Conservation (phyloP, 1,284 basidiomycete species). For the Vanrija sp. region DNA sequence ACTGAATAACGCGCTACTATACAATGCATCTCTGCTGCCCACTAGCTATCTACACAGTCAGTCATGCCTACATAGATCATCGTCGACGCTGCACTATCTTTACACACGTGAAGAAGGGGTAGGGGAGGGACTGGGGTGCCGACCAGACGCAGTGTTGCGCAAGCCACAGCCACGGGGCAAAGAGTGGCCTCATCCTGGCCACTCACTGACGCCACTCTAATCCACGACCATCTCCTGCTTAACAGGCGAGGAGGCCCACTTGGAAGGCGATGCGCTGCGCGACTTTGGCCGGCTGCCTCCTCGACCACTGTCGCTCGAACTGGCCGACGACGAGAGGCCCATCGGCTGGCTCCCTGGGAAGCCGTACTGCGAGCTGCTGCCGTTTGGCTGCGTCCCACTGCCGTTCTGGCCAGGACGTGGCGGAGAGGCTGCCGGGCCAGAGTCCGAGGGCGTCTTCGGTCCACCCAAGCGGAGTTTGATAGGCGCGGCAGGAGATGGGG, state of each 20-base stretch:
- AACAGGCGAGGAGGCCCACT: background rate
- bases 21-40: too few species aligned
- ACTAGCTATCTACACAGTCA: too few species aligned
- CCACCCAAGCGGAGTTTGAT: constrained; percentile 13
- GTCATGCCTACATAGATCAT: too few species aligned
- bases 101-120: too few species aligned
- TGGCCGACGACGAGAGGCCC: background rate
- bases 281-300: constrained; percentile 1
- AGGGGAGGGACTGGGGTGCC: too few species aligned
- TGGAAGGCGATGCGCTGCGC: background rate
- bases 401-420: background rate
- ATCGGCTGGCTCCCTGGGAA: background rate
- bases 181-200: too few species aligned
- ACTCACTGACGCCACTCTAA: background rate
- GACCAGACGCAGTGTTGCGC: too few species aligned
- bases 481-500: constrained; percentile 2
- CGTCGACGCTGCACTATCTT: too few species aligned
- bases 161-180: too few species aligned
- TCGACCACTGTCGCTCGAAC: too few species aligned
- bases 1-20: too few species aligned
- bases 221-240: constrained; percentile 14
- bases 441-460: background rate
- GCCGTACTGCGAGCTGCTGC: background rate
- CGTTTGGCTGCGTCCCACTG: background rate
- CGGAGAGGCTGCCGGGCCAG: background rate